A percentile compares a stretch with the other conserved stretches of the same genome.
Conservation (phyloP, 352 stramenopile genomes). For the Phytophthora foliorum region DNA sequence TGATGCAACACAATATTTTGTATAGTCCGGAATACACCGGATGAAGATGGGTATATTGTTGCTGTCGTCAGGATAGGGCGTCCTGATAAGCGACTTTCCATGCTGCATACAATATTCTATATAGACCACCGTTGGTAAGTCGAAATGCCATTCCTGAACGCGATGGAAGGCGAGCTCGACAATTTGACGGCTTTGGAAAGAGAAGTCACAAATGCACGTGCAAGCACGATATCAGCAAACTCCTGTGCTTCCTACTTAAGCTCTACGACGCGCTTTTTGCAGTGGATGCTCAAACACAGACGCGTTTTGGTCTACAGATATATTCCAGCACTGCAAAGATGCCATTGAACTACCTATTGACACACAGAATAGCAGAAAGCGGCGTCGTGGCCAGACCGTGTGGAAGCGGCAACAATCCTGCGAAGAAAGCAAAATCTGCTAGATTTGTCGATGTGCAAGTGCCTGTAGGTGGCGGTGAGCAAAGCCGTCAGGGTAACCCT, state of each 20-base stretch:
- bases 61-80: background rate
- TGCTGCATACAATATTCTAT: slow-evolving; percentile 10
- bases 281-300: slow-evolving; percentile 21
- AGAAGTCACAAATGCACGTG: slow-evolving; percentile 4
- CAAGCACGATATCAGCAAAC: slow-evolving; percentile 10
- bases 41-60: too few relatives aligned
- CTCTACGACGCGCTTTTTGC: slow-evolving; percentile 12
- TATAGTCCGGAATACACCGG: slow-evolving; percentile 12
- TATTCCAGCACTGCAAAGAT: too few relatives aligned
- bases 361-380: too few relatives aligned
- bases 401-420: too few relatives aligned
- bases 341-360: too few relatives aligned
- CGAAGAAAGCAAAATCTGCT: too few relatives aligned
- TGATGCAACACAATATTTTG: too few relatives aligned
- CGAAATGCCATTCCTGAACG: slow-evolving; percentile 6
- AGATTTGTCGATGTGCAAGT: too few relatives aligned
- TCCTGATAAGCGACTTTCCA: slow-evolving; percentile 4
- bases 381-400: too few relatives aligned
- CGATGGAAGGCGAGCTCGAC: background rate
- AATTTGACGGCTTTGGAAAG: background rate
- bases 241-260: slow-evolving; percentile 5
- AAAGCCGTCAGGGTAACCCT: too few relatives aligned
- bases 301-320: too few relatives aligned
- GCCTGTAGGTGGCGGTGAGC: too few relatives aligned
- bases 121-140: background rate